These are phyloP conservation scores for Acer negundo DNA, from an alignment of 345 rosid genomes.

Conservation along the genomic window DNA sequence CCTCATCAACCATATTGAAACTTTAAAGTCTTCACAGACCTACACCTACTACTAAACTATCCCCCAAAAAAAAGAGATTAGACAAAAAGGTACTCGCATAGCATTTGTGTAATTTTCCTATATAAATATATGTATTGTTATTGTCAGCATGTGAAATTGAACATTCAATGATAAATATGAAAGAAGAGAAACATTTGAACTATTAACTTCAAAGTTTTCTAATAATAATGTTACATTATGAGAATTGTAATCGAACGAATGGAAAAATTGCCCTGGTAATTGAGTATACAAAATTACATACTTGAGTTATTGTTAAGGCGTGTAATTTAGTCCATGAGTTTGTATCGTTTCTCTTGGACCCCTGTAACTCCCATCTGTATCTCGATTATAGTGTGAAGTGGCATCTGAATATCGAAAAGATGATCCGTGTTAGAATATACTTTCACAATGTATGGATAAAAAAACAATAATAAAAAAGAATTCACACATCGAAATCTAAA, in stretches of 20 bases:
- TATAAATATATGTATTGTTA: too few relatives aligned
- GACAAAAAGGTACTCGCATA: too few relatives aligned
- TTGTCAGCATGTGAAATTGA: too few relatives aligned
- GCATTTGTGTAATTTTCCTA: too few relatives aligned
- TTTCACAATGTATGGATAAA: neutral
- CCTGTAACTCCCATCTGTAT: slow-evolving; percentile 99
- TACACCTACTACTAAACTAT: too few relatives aligned
- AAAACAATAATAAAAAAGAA: neutral
- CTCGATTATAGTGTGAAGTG: slow-evolving; percentile 97
- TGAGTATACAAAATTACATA: slow-evolving; percentile 1
- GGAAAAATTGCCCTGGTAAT: neutral
- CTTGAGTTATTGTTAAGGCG: neutral
- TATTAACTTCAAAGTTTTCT: neutral
- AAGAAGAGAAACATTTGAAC: neutral
- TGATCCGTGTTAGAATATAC: neutral
- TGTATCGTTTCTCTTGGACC: slow-evolving; percentile 96
- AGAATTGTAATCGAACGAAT: slow-evolving; percentile 23
- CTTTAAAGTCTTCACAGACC: neutral
- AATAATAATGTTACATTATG: slow-evolving; percentile 18
- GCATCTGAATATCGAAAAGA: slow-evolving; percentile 60
- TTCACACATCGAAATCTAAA: neutral
- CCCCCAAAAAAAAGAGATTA: too few relatives aligned
- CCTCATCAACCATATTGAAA: neutral
- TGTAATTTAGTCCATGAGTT: slow-evolving; percentile 86
- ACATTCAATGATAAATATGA: too few relatives aligned